Evolutionary conservation across 768 basidiomycete species (phyloP), one percentile per base, ranked within the genome.

Genomic region (Auricularia cornea): DNA sequence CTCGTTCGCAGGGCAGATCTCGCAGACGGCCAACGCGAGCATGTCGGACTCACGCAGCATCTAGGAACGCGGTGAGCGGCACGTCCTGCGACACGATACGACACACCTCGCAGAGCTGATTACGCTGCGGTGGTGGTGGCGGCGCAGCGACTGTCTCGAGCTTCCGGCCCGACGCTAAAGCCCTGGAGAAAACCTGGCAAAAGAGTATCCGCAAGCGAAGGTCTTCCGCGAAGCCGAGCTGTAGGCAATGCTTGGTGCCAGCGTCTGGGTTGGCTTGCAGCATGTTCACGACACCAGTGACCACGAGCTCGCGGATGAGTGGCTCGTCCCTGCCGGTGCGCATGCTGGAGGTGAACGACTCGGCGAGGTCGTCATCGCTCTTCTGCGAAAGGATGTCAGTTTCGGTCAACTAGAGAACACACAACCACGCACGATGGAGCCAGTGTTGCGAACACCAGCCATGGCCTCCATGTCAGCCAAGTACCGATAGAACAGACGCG

Each of bases 241-340:
- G 77, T 26, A 95, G 82, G 68, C 89, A 93, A 71, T 95, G 91
- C 72, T 93, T 94, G 70, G 95, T 85, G 4, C 92, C 94, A 68
- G 85, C 88, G 70, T 94, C 91, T 18, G 90, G 86, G 70, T 96
- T 96, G 14, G 92, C 84, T 35, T 81, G 83, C 62, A 96, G 86
- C 5, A 96, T 79, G 65, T 93, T 87, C 1, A 92, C 83, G 6
- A 96, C 81, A 1, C 89, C 91, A 4, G 84, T 82, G 64, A 95
- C 89, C 51, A 92, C 86, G 18, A 91, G 76, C 64, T 92, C 88
- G 16, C 88, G 84, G 44, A 92, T 74, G 63, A 88, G 52, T 59
- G 67, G 56, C 23, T 70, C 64, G 31, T 70, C 60, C 35, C 65
- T 63, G 20, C 59, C 66, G 28, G 57, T 60, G n/a, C 20, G 56